phyloP scores from a whole-genome alignment of 2,329 filamentous ascomycete species.

The Juglanconis sp. region DNA sequence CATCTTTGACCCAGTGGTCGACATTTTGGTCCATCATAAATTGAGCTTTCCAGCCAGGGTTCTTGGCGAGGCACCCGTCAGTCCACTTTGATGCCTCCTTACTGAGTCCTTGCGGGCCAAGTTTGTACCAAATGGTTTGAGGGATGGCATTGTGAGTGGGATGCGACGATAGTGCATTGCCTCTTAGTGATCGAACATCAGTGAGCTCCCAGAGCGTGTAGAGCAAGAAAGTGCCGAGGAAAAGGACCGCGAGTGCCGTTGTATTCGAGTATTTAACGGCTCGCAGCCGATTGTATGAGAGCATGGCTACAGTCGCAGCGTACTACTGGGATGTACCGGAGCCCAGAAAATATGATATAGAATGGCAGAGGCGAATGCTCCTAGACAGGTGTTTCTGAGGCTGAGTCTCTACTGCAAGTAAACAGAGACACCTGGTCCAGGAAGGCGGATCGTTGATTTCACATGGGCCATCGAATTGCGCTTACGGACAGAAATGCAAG shows the following conservation, averaged over 20 bases:
- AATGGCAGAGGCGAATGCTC: too few species aligned
- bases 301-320: neutral
- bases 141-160: neutral
- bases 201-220: neutral
- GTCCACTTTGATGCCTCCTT: neutral
- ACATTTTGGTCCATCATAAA: neutral
- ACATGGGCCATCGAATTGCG: too few species aligned
- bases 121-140: conserved; percentile 4
- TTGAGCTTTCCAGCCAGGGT: neutral
- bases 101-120: neutral
- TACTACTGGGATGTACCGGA: too few species aligned
- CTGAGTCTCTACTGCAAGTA: too few species aligned
- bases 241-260: neutral
- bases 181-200: neutral
- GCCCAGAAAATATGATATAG: neutral
- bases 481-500: too few species aligned
- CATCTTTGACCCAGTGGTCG: neutral
- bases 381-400: too few species aligned
- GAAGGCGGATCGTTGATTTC: too few species aligned
- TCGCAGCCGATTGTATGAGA: neutral
- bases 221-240: neutral
- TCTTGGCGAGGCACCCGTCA: neutral
- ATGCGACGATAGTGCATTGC: neutral
- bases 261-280: neutral
- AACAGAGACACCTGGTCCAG: too few species aligned